Conservation (phyloP, 345 rosid species). For the Lumnitzera littorea region DNA sequence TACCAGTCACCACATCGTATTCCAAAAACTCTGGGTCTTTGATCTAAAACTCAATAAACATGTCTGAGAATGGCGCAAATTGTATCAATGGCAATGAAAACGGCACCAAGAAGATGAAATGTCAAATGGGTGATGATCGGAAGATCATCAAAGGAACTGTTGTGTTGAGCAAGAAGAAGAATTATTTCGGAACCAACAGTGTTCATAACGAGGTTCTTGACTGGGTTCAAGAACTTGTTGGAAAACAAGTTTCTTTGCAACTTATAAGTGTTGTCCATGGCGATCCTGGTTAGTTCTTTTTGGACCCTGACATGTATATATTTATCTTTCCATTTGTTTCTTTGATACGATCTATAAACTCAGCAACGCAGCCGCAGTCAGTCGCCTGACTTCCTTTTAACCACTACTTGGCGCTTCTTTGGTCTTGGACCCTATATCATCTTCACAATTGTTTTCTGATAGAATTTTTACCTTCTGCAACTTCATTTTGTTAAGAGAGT, state of each 20-base stretch:
- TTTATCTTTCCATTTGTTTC: no score
- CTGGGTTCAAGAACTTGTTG: constrained; percentile 8
- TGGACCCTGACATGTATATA: no score
- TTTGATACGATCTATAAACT: no score
- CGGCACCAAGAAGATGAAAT: constrained; percentile 18
- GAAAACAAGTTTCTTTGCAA: constrained; percentile 11
- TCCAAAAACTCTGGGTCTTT: not conserved
- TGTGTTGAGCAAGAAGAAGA: constrained; percentile 10
- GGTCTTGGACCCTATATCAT: no score
- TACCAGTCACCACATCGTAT: not conserved
- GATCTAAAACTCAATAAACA: not conserved
- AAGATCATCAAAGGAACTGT: constrained; percentile 8
- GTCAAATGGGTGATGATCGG: not conserved
- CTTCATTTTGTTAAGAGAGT: no score
- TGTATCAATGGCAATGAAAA: constrained; percentile 5
- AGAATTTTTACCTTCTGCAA: no score
- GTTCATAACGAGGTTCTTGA: constrained; percentile 1
- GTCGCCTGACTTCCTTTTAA: no score
- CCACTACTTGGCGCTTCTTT: no score
- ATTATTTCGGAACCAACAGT: constrained; percentile 6
- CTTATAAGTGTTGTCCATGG: constrained; percentile 10
- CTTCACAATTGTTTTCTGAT: no score
- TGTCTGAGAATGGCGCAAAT: not conserved
- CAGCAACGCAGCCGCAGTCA: no score
- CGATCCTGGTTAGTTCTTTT: constrained; percentile 12